Evolutionary conservation across 352 stramenopile genomes (phyloP).

Genomic region (Peronospora farinosa): DNA sequence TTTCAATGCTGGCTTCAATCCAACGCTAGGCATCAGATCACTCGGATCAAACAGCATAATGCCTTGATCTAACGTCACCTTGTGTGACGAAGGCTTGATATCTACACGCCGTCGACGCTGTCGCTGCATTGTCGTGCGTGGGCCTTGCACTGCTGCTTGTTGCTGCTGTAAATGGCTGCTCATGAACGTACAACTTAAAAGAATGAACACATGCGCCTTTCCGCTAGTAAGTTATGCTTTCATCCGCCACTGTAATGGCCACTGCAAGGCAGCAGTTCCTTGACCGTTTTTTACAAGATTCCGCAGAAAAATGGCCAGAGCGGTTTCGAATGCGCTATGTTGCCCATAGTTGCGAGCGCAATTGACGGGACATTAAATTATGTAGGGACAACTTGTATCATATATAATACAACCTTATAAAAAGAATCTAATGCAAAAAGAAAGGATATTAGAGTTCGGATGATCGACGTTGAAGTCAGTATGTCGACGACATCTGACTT

Average conservation of each 20-base stretch:
- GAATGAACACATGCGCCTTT: conserved; percentile 26
- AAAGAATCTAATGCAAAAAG: background rate
- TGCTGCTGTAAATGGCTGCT: conserved; percentile 10
- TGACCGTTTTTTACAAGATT: conserved; percentile 16
- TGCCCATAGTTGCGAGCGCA: background rate
- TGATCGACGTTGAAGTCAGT: conserved; percentile 23
- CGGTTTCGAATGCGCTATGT: background rate
- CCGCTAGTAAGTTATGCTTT: conserved; percentile 3
- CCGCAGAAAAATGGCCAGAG: conserved; percentile 23
- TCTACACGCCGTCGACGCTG: conserved; percentile 11
- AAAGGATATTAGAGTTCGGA: conserved; percentile 3
- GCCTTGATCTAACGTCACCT: conserved; percentile 23
- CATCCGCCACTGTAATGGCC: background rate
- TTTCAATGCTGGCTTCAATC: conserved; percentile 18
- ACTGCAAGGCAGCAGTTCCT: conserved; percentile 5
- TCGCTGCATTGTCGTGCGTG: background rate
- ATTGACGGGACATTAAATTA: conserved; percentile 2
- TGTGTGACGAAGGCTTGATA: conserved; percentile 5
- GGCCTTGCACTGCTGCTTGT: background rate
- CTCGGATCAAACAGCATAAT: conserved; percentile 53
- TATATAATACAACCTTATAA: background rate
- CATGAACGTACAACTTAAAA: conserved; percentile 22
- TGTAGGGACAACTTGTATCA: background rate
- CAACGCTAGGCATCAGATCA: conserved; percentile 24
- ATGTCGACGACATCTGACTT: conserved; percentile 15